Evolutionary conservation across 2,329 filamentous ascomycete genomes (phyloP), one percentile per base, ranked within the genome.

Genomic region (Phialemoniopsis sp.): DNA sequence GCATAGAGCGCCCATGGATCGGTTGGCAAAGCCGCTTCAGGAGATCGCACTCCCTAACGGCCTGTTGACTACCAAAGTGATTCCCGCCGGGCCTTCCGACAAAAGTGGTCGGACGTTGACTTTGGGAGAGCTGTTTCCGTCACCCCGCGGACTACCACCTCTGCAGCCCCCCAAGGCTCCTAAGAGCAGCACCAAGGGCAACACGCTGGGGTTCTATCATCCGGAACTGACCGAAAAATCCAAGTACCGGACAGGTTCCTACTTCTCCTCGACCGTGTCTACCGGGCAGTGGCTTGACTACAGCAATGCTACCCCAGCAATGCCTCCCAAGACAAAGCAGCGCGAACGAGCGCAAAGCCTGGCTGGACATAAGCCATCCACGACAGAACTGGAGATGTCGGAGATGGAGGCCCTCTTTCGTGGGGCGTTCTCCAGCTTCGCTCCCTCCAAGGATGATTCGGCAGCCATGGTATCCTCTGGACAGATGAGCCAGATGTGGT

Each of bases 361-460:
- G 54, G 81, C 65, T 31, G 82, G 72, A 48, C 74, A 66, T 56
- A 77, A 80, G 60, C 75, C 73, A 5, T 73, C 74, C 3, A 60
- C 67, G 5, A 63, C 64, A 1, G 78, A 82, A 46, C 55, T 77
- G 2, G 72, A 85, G 53, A 68, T 78, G 50, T 76, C 78, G 4
- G 84, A 85, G 55, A 78, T 89, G 62, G 86, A 90, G 49, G 74
- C 82, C 0, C 65, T 90, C 9, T 91, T 90, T 54, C 76, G 85
- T 21, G 80, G 83, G 39, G 86, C 82, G 2, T 91, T 89, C 58
- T 89, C 85, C 1, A 86, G 83, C 53, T 91, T 90, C 57, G 87
- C 87, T 6, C 87, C 87, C 0, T 80, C 76, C 37, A 82, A 78
- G 50, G 87, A 91, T 57, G 82, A 90, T 54, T 75, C 84, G 4